Evolutionary conservation across 208 protist genomes (phyloP).

Genomic region (Acanthamoeba royreba): DNA sequence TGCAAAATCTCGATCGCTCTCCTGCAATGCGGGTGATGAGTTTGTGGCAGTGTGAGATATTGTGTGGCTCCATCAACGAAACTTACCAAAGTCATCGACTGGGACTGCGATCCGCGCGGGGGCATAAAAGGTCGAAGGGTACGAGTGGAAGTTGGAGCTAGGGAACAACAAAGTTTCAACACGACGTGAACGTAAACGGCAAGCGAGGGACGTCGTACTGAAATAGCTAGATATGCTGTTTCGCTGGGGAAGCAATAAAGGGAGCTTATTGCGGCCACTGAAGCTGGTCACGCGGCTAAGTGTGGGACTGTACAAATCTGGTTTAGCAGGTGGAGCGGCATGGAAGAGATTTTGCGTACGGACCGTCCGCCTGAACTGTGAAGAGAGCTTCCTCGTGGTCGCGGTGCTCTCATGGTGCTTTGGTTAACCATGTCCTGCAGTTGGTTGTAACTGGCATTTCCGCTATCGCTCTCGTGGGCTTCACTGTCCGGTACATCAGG

Average conservation of each 20-base stretch:
- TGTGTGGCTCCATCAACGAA: no score
- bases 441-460: neutral
- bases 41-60: no score
- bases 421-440: neutral
- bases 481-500: neutral
- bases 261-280: neutral
- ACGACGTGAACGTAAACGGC: neutral
- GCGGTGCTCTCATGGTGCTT: neutral
- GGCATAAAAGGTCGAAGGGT: neutral
- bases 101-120: neutral
- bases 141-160: neutral
- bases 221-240: constrained; percentile 36
- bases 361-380: neutral
- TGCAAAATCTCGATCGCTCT: no score
- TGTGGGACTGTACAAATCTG: no score
- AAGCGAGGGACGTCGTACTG: neutral
- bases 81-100: neutral
- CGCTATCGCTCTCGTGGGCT: neutral
- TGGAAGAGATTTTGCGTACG: no score
- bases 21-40: no score
- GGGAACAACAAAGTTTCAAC: no score
- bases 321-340: no score
- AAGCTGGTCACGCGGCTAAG: neutral
- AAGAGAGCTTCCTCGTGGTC: no score
- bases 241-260: neutral